These are phyloP conservation scores for Taiozyma sp. DNA, from an alignment of 1,139 yeast genomes.

Conservation along the genomic window DNA sequence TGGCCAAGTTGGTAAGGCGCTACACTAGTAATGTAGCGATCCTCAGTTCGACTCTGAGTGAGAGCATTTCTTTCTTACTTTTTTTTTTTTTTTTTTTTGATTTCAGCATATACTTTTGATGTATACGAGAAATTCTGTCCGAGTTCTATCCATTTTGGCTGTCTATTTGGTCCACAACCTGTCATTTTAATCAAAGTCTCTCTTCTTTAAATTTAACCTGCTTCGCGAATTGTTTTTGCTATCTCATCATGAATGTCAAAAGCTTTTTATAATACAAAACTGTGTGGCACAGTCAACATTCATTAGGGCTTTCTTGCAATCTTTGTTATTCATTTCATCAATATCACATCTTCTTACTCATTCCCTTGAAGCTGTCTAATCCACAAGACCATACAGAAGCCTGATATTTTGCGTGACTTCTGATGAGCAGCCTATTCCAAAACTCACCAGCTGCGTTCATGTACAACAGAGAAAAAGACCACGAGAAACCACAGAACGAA, in stretches of 20 bases:
- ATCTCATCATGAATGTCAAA: background rate
- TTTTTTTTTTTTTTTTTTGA: constrained; percentile 21
- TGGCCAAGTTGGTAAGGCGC: constrained; percentile 41
- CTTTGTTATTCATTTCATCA: background rate
- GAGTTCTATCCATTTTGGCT: background rate
- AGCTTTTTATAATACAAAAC: background rate
- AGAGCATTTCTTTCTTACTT: constrained; percentile 45
- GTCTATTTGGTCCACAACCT: background rate
- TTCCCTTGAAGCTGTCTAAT: background rate
- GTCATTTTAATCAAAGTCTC: too few relatives aligned
- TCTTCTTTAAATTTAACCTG: background rate
- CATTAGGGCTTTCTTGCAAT: background rate
- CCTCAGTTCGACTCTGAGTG: constrained; percentile 80
- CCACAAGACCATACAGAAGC: background rate
- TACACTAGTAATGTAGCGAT: constrained; percentile 39
- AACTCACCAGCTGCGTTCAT: background rate
- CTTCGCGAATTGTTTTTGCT: background rate
- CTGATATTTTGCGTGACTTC: background rate
- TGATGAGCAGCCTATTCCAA: background rate
- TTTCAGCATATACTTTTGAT: background rate
- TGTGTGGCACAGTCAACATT: background rate
- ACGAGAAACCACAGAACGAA: background rate
- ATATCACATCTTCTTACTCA: background rate
- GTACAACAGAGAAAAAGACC: background rate
- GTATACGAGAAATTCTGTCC: background rate